phyloP scores from a whole-genome alignment of 495 filamentous ascomycete species.

The Penicillium pulvis region DNA sequence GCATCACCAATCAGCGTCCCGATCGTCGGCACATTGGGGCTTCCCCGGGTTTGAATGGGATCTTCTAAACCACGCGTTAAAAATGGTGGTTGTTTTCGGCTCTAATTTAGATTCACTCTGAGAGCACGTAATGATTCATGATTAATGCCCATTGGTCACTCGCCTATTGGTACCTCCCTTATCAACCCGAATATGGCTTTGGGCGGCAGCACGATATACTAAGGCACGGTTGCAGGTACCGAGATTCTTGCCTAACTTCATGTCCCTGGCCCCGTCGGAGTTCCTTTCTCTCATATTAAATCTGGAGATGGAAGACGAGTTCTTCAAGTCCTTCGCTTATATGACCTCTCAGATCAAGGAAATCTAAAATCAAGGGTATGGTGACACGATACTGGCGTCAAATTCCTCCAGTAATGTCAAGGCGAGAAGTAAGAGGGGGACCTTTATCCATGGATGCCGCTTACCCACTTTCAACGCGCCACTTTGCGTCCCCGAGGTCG shows the following conservation, averaged over 20 bases:
- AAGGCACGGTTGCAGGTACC: background rate
- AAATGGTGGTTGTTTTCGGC: background rate
- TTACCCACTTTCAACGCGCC: background rate
- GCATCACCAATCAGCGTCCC: constrained; percentile 22
- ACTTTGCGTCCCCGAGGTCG: background rate
- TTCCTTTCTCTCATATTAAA: too few species aligned
- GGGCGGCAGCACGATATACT: background rate
- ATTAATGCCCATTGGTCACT: background rate
- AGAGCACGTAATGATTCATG: background rate
- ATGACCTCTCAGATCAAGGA: too few species aligned
- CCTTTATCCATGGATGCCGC: background rate
- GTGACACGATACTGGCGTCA: background rate
- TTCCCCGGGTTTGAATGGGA: constrained; percentile 25
- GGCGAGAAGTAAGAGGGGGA: background rate
- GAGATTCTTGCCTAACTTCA: too few species aligned
- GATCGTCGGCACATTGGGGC: constrained; percentile 21
- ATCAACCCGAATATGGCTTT: background rate
- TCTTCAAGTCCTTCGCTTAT: too few species aligned
- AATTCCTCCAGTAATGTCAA: background rate
- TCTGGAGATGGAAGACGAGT: too few species aligned
- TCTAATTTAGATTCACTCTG: background rate
- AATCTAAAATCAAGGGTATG: background rate
- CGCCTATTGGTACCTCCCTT: background rate
- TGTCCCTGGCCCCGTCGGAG: too few species aligned
- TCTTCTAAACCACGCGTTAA: background rate